A percentile compares a stretch with the other conserved stretches of the same genome.
phyloP scores from a whole-genome alignment of 352 stramenopile genomes.

The Phytophthora idaei region DNA sequence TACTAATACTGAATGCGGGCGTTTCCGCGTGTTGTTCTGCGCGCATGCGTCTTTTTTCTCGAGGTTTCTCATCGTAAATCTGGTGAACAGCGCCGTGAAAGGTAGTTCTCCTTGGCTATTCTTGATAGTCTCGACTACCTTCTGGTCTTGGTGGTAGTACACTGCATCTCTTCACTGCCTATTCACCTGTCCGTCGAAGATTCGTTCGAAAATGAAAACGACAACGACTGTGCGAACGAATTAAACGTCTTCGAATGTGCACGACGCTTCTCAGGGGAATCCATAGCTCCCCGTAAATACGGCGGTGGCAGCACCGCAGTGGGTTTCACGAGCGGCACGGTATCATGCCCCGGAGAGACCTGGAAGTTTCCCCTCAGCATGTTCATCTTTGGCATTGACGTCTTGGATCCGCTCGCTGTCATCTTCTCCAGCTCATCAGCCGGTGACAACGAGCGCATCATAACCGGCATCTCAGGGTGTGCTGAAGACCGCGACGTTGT shows the following conservation, averaged over 20 bases:
- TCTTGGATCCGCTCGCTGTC: slow-evolving; percentile 48
- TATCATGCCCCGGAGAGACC: slow-evolving; percentile 34
- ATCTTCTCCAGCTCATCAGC: slow-evolving; percentile 72
- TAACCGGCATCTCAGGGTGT: slow-evolving; percentile 23
- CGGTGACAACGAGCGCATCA: slow-evolving; percentile 54
- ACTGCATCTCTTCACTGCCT: background rate
- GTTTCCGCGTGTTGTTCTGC: slow-evolving; percentile 23
- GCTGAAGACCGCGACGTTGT: slow-evolving; percentile 31
- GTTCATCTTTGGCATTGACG: slow-evolving; percentile 61
- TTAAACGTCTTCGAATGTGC: slow-evolving; percentile 84
- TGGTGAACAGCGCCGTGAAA: slow-evolving; percentile 8
- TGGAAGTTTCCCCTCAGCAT: slow-evolving; percentile 67
- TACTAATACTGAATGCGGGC: slow-evolving; percentile 32
- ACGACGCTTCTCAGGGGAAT: slow-evolving; percentile 70
- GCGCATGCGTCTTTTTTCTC: slow-evolving; percentile 16
- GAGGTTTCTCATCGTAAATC: slow-evolving; percentile 10
- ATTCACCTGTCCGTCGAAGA: slow-evolving; percentile 30
- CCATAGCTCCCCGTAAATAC: slow-evolving; percentile 60
- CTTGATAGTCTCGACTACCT: slow-evolving; percentile 10
- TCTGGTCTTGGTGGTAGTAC: background rate
- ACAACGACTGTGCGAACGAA: slow-evolving; percentile 76
- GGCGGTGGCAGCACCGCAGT: slow-evolving; percentile 58
- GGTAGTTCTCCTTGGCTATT: background rate
- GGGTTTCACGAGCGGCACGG: slow-evolving; percentile 27
- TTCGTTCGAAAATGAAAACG: slow-evolving; percentile 56